Evolutionary conservation across 768 basidiomycete species (phyloP).

Genomic region (Hericium alpestre): DNA sequence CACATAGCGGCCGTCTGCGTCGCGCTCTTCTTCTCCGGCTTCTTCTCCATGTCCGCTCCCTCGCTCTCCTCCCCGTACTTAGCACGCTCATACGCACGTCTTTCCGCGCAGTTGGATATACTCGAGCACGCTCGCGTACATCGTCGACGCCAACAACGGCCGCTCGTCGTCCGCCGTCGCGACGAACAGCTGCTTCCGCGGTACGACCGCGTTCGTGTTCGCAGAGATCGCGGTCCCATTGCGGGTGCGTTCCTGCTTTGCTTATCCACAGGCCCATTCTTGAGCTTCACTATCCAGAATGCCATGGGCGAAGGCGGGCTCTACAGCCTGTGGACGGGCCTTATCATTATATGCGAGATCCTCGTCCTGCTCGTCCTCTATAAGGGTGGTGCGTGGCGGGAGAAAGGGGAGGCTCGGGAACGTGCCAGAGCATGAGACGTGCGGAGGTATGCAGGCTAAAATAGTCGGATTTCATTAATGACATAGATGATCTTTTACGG

Average conservation of each 20-base stretch:
- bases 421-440: not conserved
- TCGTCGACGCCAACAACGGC: slow-evolving; percentile 81
- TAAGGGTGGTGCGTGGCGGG: slow-evolving; percentile 54
- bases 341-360: slow-evolving; percentile 42
- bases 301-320: slow-evolving; percentile 71
- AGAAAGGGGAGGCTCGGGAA: slow-evolving; percentile 36
- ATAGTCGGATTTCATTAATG: no score
- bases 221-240: slow-evolving; percentile 68
- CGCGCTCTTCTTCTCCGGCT: slow-evolving; percentile 62
- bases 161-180: slow-evolving; percentile 69
- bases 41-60: slow-evolving; percentile 55
- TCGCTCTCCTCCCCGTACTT: not conserved
- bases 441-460: no score
- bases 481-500: no score
- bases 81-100: not conserved
- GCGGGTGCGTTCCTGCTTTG: slow-evolving; percentile 32
- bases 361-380: slow-evolving; percentile 49
- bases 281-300: slow-evolving; percentile 29
- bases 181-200: slow-evolving; percentile 67
- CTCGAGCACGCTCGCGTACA: slow-evolving; percentile 65
- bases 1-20: slow-evolving; percentile 62
- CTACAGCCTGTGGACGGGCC: slow-evolving; percentile 55
- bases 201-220: slow-evolving; percentile 54
- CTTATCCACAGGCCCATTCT: not conserved
- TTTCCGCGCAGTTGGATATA: slow-evolving; percentile 40